These are phyloP conservation scores for Lactarius pseudohatsudake DNA, from an alignment of 768 basidiomycete species.

Conservation along the genomic window DNA sequence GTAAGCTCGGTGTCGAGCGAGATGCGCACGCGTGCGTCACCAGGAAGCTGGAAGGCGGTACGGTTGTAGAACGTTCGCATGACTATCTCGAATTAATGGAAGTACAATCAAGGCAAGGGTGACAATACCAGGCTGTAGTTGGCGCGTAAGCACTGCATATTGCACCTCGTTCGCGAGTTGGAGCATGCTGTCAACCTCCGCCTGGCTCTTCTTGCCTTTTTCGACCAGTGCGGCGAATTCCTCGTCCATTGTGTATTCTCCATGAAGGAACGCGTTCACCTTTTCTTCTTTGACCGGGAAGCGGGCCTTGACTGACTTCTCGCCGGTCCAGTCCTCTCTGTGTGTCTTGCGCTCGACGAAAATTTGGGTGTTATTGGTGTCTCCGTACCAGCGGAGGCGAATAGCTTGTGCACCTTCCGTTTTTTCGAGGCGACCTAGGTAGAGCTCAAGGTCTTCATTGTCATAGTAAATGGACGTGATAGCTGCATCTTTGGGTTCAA, in stretches of 20 bases:
- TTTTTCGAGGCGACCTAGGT: conserved; percentile 96
- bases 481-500: conserved; percentile 82
- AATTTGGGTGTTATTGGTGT: conserved; percentile 75
- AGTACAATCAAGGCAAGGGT: background rate
- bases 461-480: conserved; percentile 98
- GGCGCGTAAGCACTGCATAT: conserved; percentile 80
- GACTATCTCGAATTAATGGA: conserved; percentile 46
- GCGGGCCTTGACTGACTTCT: conserved; percentile 96
- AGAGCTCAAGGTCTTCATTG: conserved; percentile 92
- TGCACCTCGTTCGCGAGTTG: conserved; percentile 98
- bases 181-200: conserved; percentile 91
- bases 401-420: conserved; percentile 98
- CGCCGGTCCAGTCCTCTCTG: conserved; percentile 99
- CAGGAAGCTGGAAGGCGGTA: conserved; percentile 97
- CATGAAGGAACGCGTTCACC: conserved; percentile 86
- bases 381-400: conserved; percentile 96
- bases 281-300: conserved; percentile 94
- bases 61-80: conserved; percentile 98
- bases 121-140: conserved; percentile 71
- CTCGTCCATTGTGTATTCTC: conserved; percentile 89
- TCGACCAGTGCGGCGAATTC: conserved; percentile 85
- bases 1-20: conserved; percentile 96
- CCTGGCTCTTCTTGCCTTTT: conserved; percentile 90
- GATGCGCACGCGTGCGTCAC: conserved; percentile 97
- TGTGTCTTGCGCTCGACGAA: conserved; percentile 91